phyloP scores from a whole-genome alignment of 345 rosid genomes.

The rapeseed (Brassica napus) region DNA sequence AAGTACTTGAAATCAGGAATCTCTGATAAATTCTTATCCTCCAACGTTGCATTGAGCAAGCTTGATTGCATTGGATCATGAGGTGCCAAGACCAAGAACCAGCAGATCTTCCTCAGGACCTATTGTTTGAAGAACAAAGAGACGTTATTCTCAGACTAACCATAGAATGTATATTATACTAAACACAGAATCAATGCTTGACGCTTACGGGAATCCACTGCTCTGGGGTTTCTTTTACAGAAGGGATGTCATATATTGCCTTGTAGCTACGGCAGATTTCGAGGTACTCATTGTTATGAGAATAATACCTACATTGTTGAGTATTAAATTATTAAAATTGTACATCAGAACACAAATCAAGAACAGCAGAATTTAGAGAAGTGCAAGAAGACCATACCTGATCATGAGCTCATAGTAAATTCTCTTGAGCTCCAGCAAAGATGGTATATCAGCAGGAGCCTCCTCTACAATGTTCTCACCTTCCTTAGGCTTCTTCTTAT shows the following conservation, averaged over 20 bases:
- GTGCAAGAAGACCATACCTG: constrained; percentile 44
- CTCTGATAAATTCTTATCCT: constrained; percentile 78
- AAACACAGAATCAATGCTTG: neutral
- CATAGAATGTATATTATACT: neutral
- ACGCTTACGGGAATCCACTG: constrained; percentile 77
- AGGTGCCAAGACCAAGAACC: constrained; percentile 83
- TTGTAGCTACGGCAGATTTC: constrained; percentile 96
- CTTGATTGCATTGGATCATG: constrained; percentile 95
- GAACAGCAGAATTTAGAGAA: neutral
- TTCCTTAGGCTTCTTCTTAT: constrained; percentile 93
- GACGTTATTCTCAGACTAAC: neutral
- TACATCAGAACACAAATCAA: constrained; percentile 6
- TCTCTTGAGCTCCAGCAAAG: constrained; percentile 79
- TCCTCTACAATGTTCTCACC: constrained; percentile 83
- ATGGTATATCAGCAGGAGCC: constrained; percentile 95
- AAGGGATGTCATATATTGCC: constrained; percentile 90
- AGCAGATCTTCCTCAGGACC: constrained; percentile 86
- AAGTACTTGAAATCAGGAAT: constrained; percentile 77
- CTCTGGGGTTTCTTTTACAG: constrained; percentile 69
- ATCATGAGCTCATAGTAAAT: constrained; percentile 91
- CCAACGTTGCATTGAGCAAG: constrained; percentile 77
- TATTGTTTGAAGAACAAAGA: constrained; percentile 25
- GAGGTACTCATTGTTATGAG: constrained; percentile 83
- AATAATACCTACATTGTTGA: constrained; percentile 63
- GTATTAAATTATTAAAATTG: neutral